phyloP scores from a whole-genome alignment of 345 rosid genomes.

The Gossypium ekmanianum region DNA sequence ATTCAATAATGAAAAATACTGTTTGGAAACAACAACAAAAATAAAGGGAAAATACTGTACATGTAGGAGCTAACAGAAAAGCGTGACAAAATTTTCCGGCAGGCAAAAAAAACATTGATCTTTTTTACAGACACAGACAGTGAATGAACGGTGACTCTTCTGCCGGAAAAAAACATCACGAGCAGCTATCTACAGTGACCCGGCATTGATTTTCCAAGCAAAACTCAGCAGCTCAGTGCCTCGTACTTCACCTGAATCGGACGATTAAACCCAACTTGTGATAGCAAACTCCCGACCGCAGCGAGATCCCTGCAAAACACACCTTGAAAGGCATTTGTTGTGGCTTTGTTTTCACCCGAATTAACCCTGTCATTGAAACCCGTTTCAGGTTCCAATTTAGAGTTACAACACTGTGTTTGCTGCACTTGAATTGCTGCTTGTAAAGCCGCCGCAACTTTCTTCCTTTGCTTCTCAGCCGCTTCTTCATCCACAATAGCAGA shows the following conservation, averaged over 20 bases:
- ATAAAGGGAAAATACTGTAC: slow-evolving; percentile 30
- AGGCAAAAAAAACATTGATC: background rate
- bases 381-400: slow-evolving; percentile 27
- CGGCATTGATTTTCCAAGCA: background rate
- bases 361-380: slow-evolving; percentile 21
- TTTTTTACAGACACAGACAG: slow-evolving; percentile 7
- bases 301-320: slow-evolving; percentile 90
- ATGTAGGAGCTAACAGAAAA: slow-evolving; percentile 1
- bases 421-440: slow-evolving; percentile 48
- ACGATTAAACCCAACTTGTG: slow-evolving; percentile 72
- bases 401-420: slow-evolving; percentile 22
- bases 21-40: slow-evolving; percentile 6
- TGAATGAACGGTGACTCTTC: slow-evolving; percentile 6
- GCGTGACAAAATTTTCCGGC: slow-evolving; percentile 22
- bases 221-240: slow-evolving; percentile 69
- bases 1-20: slow-evolving; percentile 29
- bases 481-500: slow-evolving; percentile 60
- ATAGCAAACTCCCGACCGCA: slow-evolving; percentile 63
- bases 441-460: slow-evolving; percentile 42
- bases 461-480: slow-evolving; percentile 58
- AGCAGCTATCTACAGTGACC: background rate
- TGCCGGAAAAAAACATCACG: slow-evolving; percentile 31
- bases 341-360: slow-evolving; percentile 20
- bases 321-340: slow-evolving; percentile 61
- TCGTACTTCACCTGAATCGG: slow-evolving; percentile 76